A percentile compares a stretch with the other conserved stretches of the same genome.
Conservation (phyloP, 345 rosid species). For the Heritiera fomes region DNA sequence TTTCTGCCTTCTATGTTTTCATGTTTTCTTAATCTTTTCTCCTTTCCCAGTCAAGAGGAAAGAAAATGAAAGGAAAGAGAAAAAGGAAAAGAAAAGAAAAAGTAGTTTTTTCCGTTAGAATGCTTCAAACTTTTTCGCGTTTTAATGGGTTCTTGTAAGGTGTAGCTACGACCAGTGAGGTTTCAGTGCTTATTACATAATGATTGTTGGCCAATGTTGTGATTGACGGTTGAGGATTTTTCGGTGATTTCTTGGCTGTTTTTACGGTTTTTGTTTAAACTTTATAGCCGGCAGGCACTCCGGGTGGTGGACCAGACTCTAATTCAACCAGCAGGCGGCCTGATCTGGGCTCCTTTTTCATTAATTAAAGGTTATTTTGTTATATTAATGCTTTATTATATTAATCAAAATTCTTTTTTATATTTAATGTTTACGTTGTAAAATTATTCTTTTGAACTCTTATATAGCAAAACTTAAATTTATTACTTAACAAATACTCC, state of each 20-base stretch:
- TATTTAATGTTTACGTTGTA: no score
- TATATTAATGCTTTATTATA: no score
- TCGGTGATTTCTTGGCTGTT: neutral
- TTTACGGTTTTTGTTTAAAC: neutral
- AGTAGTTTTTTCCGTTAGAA: constrained; percentile 18
- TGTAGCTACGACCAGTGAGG: neutral
- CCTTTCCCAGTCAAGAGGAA: neutral
- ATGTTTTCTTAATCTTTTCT: neutral
- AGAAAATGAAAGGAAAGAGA: neutral
- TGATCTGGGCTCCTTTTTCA: no score
- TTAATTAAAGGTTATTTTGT: no score
- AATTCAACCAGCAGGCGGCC: no score
- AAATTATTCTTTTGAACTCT: no score
- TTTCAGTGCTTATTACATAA: neutral
- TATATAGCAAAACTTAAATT: no score
- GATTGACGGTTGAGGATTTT: constrained; percentile 18
- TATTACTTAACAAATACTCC: no score
- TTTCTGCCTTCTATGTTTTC: neutral
- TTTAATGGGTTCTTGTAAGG: neutral
- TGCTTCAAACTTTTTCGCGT: neutral
- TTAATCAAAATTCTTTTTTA: no score
- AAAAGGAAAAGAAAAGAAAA: neutral
- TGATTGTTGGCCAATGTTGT: neutral
- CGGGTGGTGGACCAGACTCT: no score
- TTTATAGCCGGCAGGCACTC: neutral